Evolutionary conservation across 148 eudicot genomes (phyloP).

Genomic region (Cornus florida): DNA sequence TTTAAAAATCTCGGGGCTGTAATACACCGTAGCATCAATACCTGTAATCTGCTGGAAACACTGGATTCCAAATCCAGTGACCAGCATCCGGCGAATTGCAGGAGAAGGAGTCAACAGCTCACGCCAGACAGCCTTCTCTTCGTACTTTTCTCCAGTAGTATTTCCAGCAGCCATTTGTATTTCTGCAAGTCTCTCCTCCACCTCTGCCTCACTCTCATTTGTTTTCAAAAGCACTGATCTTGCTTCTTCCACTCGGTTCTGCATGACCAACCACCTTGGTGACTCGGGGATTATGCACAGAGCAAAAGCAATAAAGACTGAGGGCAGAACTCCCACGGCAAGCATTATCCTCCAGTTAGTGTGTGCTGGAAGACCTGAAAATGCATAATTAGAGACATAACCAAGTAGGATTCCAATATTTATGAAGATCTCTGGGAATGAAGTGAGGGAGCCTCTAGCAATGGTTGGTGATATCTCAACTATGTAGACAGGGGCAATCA

Average conservation of each 20-base stretch:
- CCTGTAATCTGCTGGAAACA: constrained; percentile 84
- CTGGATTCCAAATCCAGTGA: constrained; percentile 70
- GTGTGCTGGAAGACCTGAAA: constrained; percentile 65
- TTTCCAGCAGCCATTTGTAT: constrained; percentile 57
- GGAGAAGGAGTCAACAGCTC: constrained; percentile 68
- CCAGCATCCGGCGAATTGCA: constrained; percentile 59
- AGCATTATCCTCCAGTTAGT: constrained; percentile 84
- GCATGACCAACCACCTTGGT: constrained; percentile 77
- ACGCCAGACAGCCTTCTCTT: constrained; percentile 61
- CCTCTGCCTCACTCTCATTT: constrained; percentile 52
- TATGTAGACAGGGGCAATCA: constrained; percentile 89
- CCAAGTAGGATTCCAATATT: constrained; percentile 77
- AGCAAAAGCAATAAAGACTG: constrained; percentile 69
- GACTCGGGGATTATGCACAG: constrained; percentile 81
- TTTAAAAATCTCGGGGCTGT: constrained; percentile 68
- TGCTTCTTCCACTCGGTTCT: constrained; percentile 68
- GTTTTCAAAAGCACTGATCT: constrained; percentile 56
- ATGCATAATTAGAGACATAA: constrained; percentile 75
- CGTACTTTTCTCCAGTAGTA: constrained; percentile 22
- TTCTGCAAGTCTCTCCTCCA: constrained; percentile 73
- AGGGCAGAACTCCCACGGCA: constrained; percentile 75
- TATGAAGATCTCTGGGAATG: constrained; percentile 86
- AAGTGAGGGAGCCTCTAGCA: constrained; percentile 68
- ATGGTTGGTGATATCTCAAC: constrained; percentile 81
- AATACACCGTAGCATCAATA: constrained; percentile 76